Evolutionary conservation across 345 rosid genomes (phyloP), one percentile per base, ranked within the genome.

Genomic region (Pugionium cornutum): DNA sequence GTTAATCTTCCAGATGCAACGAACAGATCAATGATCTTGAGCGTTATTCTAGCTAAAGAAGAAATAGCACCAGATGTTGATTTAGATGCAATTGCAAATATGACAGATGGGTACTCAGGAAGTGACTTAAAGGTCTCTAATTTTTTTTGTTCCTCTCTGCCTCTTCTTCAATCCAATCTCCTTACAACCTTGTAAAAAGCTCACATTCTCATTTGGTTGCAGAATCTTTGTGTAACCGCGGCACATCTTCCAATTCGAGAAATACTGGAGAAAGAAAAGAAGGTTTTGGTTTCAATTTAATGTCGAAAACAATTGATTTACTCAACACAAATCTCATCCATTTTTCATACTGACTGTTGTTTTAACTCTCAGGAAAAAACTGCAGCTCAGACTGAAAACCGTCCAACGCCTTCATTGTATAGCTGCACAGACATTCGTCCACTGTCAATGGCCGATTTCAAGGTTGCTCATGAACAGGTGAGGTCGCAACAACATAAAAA

Each of bases 61-160:
- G 44, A 40, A 5, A 2, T 40, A 5, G 44, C 44, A 40, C 6
- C 4, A 7, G 44, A 40, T 8, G 44, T 40, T 2, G 44, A 40
- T 40, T 40, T 40, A 40, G 44, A 40, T 7, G 44, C 44, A 2
- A 9, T 40, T 7, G 44, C 44, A 9, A 40, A 40, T 8, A 40
- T 40, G 44, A 40, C 44, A 40, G 44, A 40, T 40, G 44, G 44
- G 44, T 40, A 40, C n/a, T 40, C 44, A 40, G 44, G 44, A 8
- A 40, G 44, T 40, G 44, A 40, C n/a, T 40, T 40, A 40, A 40
- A 40, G 44, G 44, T 40, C 2, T 40, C 2, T 40, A 8, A 40
- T 9, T 8, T 9, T 6, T 0, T 37, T 4, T 4, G 2, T 37
- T 7, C 3, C 18, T 18, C 18, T 18, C 18, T 18, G 18, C 18